These are phyloP conservation scores for Ogataea salicorniae DNA, from an alignment of 805 yeast species.

Conservation along the genomic window DNA sequence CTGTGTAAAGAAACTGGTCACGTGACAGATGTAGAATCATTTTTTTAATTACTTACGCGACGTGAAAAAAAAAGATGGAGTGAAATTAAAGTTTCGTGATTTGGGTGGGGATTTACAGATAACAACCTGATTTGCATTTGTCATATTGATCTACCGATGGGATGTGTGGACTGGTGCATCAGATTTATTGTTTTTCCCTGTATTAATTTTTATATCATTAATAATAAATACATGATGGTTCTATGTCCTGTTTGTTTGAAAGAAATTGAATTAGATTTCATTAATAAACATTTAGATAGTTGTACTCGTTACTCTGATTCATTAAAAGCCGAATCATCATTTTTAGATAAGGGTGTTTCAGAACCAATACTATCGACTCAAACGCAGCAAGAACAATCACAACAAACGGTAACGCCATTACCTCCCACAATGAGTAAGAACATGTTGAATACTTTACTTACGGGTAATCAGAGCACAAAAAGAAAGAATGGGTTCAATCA, in stretches of 20 bases:
- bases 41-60: too few species aligned
- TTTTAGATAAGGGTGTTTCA: too few species aligned
- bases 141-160: too few species aligned
- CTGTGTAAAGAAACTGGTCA: too few species aligned
- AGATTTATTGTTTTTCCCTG: too few species aligned
- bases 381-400: too few species aligned
- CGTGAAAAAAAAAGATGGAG: neutral
- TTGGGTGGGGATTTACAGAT: neutral
- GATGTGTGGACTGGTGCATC: too few species aligned
- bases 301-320: slow-evolving; percentile 11
- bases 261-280: slow-evolving; percentile 24
- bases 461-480: slow-evolving; percentile 7
- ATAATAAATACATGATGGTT: slow-evolving; percentile 20
- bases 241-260: slow-evolving; percentile 31
- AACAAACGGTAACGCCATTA: neutral
- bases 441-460: slow-evolving; percentile 12
- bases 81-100: neutral
- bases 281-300: slow-evolving; percentile 33
- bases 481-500: slow-evolving; percentile 1
- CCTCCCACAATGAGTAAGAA: slow-evolving; percentile 2
- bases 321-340: too few species aligned
- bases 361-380: too few species aligned
- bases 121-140: too few species aligned
- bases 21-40: too few species aligned
- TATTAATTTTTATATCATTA: too few species aligned